These are phyloP conservation scores for Glarea lozoyensis DNA, from an alignment of 495 filamentous ascomycete genomes.

Conservation along the genomic window DNA sequence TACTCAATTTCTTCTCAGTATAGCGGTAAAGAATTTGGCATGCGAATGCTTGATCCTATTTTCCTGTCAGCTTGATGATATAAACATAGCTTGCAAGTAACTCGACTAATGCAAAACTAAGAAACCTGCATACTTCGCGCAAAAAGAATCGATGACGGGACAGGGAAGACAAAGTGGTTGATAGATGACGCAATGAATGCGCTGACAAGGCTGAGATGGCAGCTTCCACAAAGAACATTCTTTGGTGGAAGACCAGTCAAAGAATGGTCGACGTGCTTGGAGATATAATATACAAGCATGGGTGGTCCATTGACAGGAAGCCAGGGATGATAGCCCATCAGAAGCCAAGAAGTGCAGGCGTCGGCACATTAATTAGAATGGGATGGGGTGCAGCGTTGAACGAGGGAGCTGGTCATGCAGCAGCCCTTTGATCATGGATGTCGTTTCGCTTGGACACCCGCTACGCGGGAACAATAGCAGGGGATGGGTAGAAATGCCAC, in stretches of 20 bases:
- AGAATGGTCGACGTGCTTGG: constrained; percentile 13
- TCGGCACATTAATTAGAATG: constrained; percentile 24
- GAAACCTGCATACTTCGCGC: constrained; percentile 20
- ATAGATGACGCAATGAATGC: constrained; percentile 12
- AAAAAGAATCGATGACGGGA: too few species aligned
- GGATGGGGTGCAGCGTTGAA: constrained; percentile 16
- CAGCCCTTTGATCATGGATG: constrained; percentile 13
- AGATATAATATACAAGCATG: constrained; percentile 22
- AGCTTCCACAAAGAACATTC: constrained; percentile 11
- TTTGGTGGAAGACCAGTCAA: constrained; percentile 21
- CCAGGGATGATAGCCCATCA: constrained; percentile 1
- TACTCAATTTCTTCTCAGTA: too few species aligned
- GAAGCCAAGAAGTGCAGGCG: constrained; percentile 13
- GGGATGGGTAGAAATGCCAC: constrained; percentile 6
- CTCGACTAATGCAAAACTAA: too few species aligned
- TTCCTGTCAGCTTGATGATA: too few species aligned
- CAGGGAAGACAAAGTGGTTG: too few species aligned
- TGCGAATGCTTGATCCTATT: too few species aligned
- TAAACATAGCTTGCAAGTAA: too few species aligned
- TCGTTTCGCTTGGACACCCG: too few species aligned
- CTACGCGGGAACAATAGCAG: constrained; percentile 3
- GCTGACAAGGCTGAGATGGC: constrained; percentile 15
- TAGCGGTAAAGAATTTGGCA: too few species aligned
- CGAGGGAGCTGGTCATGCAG: constrained; percentile 14
- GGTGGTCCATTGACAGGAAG: constrained; percentile 16